Evolutionary conservation across 148 eudicot species (phyloP).

Genomic region (Pharnaceum exiguum): DNA sequence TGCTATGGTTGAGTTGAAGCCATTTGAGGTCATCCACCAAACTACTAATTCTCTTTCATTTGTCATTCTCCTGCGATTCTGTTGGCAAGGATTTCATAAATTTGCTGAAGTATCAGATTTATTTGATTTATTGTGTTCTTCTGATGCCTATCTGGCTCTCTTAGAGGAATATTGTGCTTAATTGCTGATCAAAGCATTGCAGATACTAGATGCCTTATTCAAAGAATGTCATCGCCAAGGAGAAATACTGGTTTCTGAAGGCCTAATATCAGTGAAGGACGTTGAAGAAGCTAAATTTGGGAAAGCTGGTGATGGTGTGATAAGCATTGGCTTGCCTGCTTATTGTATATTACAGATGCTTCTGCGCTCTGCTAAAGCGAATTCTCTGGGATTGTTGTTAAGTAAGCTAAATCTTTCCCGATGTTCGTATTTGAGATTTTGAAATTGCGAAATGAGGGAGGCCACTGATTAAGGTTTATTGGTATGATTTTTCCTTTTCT

Average conservation of each 20-base stretch:
- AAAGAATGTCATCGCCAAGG: conserved; percentile 57
- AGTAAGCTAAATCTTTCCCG: conserved; percentile 33
- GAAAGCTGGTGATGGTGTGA: conserved; percentile 42
- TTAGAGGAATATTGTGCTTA: too few relatives aligned
- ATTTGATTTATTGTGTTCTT: too few relatives aligned
- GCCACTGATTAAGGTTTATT: neutral
- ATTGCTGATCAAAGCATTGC: conserved; percentile 11
- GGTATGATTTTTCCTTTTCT: conserved; percentile 2
- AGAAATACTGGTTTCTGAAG: conserved; percentile 56
- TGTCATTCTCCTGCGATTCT: too few relatives aligned
- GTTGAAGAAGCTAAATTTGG: conserved; percentile 69
- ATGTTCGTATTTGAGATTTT: neutral
- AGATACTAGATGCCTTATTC: conserved; percentile 63
- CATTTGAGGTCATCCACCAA: conserved; percentile 93
- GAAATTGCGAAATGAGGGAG: neutral
- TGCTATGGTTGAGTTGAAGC: conserved; percentile 64
- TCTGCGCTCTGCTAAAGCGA: conserved; percentile 68
- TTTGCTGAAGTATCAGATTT: too few relatives aligned
- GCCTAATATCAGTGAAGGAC: conserved; percentile 59
- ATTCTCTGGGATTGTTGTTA: conserved; percentile 62
- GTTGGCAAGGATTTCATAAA: neutral
- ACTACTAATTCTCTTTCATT: too few relatives aligned
- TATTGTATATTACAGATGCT: conserved; percentile 64
- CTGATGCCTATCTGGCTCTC: neutral
- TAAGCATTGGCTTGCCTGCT: conserved; percentile 79